These are phyloP conservation scores for Cutaneotrichosporon sp. DNA, from an alignment of 1,284 basidiomycete species.

Conservation along the genomic window DNA sequence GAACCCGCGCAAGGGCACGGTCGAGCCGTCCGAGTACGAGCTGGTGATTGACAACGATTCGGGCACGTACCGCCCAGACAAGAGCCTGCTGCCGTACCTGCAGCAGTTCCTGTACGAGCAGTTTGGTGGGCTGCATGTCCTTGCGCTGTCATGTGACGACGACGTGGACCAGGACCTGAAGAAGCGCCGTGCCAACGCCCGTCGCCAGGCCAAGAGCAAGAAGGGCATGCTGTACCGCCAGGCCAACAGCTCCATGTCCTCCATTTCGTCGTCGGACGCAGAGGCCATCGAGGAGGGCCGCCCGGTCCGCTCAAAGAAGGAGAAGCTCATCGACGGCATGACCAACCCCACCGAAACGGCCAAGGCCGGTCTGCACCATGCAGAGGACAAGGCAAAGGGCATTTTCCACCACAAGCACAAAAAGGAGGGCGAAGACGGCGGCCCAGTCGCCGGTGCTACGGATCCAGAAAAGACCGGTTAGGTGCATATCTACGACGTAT, in stretches of 20 bases:
- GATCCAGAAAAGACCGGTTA: no score
- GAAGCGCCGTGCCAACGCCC: slow-evolving; percentile 24
- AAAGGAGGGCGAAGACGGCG: slow-evolving; percentile 1
- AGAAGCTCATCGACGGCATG: slow-evolving; percentile 5
- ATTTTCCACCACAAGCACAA: neutral
- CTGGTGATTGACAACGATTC: slow-evolving; percentile 55
- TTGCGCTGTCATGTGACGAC: slow-evolving; percentile 58
- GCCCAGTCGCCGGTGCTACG: no score
- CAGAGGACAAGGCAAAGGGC: neutral
- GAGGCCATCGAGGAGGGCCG: slow-evolving; percentile 2
- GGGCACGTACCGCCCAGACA: slow-evolving; percentile 53
- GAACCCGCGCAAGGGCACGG: slow-evolving; percentile 2
- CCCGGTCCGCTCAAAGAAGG: neutral
- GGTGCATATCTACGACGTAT: no score
- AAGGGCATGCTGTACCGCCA: neutral
- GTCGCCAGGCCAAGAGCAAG: neutral
- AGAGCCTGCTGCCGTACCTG: slow-evolving; percentile 48
- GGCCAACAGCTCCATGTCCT: neutral
- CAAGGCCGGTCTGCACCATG: slow-evolving; percentile 1
- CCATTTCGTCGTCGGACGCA: neutral
- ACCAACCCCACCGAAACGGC: neutral
- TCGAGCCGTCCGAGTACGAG: slow-evolving; percentile 48
- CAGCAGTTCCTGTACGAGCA: slow-evolving; percentile 55
- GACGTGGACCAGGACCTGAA: slow-evolving; percentile 48
- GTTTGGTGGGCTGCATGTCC: slow-evolving; percentile 60